Percentiles rank a stretch among this genome's conserved stretches.
Conservation (phyloP, 2,329 filamentous ascomycete genomes). For the Plenodomus biglobosus region DNA sequence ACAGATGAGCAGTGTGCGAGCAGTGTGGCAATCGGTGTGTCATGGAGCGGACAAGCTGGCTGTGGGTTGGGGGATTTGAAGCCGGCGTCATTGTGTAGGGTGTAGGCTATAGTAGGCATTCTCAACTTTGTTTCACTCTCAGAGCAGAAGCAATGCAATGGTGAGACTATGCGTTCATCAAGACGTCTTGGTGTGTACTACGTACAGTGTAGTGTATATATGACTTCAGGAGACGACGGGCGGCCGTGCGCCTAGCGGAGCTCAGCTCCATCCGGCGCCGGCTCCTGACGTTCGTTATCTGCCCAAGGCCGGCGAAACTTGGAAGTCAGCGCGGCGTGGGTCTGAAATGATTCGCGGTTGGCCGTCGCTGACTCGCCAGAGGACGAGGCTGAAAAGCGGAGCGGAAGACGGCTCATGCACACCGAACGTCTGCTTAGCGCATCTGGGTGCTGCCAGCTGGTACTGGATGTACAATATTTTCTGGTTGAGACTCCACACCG, state of each 20-base stretch:
- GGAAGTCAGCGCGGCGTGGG: constrained; percentile 15
- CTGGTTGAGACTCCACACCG: constrained; percentile 6
- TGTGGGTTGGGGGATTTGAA: too few relatives aligned
- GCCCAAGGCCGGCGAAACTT: constrained; percentile 11
- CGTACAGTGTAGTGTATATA: too few relatives aligned
- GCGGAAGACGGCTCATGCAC: constrained; percentile 7
- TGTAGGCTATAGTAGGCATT: too few relatives aligned
- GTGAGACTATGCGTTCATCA: neutral
- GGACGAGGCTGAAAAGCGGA: constrained; percentile 5
- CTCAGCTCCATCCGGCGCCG: neutral
- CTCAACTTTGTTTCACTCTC: too few relatives aligned
- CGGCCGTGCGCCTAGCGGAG: neutral
- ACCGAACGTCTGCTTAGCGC: constrained; percentile 4
- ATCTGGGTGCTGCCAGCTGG: neutral
- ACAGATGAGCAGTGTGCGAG: too few relatives aligned
- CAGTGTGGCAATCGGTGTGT: too few relatives aligned
- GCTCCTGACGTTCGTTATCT: neutral
- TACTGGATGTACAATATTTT: too few relatives aligned
- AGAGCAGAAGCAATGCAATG: too few relatives aligned
- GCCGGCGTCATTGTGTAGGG: too few relatives aligned
- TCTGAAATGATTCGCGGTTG: constrained; percentile 19
- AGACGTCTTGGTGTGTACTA: neutral
- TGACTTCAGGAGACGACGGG: neutral
- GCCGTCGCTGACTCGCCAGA: constrained; percentile 8
- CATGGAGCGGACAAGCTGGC: too few relatives aligned